A percentile compares a stretch with the other conserved stretches of the same genome.
Evolutionary conservation across 1,284 basidiomycete species (phyloP).

Genomic region (Trichosporon faecale): DNA sequence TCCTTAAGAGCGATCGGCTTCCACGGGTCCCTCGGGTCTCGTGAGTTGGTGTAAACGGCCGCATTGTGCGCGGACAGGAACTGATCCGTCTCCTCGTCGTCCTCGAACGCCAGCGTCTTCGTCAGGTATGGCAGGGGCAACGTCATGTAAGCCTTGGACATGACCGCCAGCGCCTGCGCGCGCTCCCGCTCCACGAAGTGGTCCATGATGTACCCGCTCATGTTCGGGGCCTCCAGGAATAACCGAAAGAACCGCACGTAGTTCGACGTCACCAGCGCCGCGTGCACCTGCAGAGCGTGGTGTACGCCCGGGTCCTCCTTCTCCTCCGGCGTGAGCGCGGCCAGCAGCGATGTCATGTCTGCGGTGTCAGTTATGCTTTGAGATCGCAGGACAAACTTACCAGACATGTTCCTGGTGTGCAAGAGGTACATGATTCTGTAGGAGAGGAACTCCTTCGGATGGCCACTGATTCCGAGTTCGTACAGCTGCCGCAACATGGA

Average conservation of each 20-base stretch:
- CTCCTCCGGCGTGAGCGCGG: conserved; percentile 87
- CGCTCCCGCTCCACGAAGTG: conserved; percentile 94
- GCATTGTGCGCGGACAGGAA: conserved; percentile 73
- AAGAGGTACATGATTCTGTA: conserved; percentile 96
- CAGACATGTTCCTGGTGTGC: conserved; percentile 89
- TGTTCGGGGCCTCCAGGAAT: conserved; percentile 83
- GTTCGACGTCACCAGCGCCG: conserved; percentile 85
- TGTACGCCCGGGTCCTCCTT: conserved; percentile 73
- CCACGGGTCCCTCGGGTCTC: conserved; percentile 30
- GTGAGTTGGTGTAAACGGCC: conserved; percentile 59
- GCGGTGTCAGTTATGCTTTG: conserved; percentile 9
- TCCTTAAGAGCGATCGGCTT: conserved; percentile 33
- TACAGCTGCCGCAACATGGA: conserved; percentile 85
- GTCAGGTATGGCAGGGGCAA: conserved; percentile 74
- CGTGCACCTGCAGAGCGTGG: conserved; percentile 86
- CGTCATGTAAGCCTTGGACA: conserved; percentile 85
- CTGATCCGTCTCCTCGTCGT: conserved; percentile 60
- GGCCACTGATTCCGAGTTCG: conserved; percentile 84
- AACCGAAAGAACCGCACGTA: conserved; percentile 88
- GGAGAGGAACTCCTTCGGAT: conserved; percentile 90
- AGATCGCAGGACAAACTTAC: conserved; percentile 55
- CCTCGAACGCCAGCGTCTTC: conserved; percentile 79
- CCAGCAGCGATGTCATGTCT: conserved; percentile 95
- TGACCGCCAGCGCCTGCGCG: conserved; percentile 77
- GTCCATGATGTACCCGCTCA: conserved; percentile 99